phyloP scores from a whole-genome alignment of 306 rosid species.

The Inga leiocalycina region DNA sequence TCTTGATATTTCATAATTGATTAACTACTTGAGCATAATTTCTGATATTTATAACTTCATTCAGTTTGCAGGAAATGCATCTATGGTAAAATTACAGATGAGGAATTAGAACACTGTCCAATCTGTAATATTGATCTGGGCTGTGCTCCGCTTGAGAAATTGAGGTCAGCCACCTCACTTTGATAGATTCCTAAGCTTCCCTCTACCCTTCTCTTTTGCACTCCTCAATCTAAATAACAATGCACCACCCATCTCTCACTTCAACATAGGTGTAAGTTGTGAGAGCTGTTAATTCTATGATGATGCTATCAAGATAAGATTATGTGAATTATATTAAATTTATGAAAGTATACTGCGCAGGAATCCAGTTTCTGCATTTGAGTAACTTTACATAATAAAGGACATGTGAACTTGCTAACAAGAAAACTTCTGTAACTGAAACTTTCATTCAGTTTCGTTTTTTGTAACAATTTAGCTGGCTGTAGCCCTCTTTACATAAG shows the following conservation, averaged over 20 bases:
- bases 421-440: neutral
- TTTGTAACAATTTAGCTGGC: neutral
- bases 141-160: slow-evolving; percentile 57
- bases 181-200: slow-evolving; percentile 4
- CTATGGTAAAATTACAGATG: slow-evolving; percentile 56
- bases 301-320: neutral
- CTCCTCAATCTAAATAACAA: neutral
- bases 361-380: neutral
- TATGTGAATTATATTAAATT: neutral
- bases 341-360: neutral
- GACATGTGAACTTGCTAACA: neutral
- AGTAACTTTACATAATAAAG: neutral
- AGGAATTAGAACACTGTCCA: slow-evolving; percentile 72
- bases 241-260: neutral
- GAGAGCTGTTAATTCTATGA: neutral
- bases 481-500: neutral
- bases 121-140: slow-evolving; percentile 72
- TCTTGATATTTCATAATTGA: neutral
- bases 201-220: neutral
- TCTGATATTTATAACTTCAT: slow-evolving; percentile 31
- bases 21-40: slow-evolving; percentile 1
- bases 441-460: neutral
- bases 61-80: slow-evolving; percentile 96
- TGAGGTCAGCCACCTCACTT: slow-evolving; percentile 54
- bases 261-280: neutral